Base-by-base conservation (phyloP, 1,284 basidiomycete species). In the Chalciporus piperatoides region DNA sequence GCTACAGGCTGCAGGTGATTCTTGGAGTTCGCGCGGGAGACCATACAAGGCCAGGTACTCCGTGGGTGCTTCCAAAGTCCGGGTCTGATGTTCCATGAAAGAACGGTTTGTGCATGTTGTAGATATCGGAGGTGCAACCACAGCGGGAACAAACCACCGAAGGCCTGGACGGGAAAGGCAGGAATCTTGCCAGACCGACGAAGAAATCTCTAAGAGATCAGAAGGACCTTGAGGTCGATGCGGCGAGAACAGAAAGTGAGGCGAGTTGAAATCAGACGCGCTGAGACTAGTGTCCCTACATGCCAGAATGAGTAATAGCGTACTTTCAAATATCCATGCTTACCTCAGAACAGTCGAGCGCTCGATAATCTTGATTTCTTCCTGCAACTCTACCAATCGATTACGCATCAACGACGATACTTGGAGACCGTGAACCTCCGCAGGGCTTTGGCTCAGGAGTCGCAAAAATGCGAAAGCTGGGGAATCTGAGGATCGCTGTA, bases 41-140 rank as follows among this genome's bases (percentile, higher is more conserved):
- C 97, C 97, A 66, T 92, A 98, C 21, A 99, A 67, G 4, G 85
- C 84, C 23, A 89, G 68, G 3, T 86, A 81, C 64, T 93, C 86
- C 37, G 85, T 57, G 8, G 89, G 84, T 6, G 78, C 82, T 24
- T 88, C 86, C 12, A 80, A 58, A 14, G 83, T 54, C 24, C 77
- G 77, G 9, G 77, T 70, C 67, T 91, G 84, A 32, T 75, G 74
- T 63, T 96, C 89, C 39, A 90, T 67, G 71, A 92, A 97, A 4
- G 84, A 81, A 40, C 92, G 82, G 62, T 93, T 82, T 37, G 81
- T 81, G 61, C 86, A 90, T 57, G 84, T 78, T 44, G 91, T 72
- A 32, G 81, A 70, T 56, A 96, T 86, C 0, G 89, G 81, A 1
- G 96, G 94, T 0, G 97, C 95, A 17, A 96, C 82, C 3, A 77